Evolutionary conservation across 805 yeast species (phyloP), one percentile per base, ranked within the genome.

Genomic region (Candida loeiensis): DNA sequence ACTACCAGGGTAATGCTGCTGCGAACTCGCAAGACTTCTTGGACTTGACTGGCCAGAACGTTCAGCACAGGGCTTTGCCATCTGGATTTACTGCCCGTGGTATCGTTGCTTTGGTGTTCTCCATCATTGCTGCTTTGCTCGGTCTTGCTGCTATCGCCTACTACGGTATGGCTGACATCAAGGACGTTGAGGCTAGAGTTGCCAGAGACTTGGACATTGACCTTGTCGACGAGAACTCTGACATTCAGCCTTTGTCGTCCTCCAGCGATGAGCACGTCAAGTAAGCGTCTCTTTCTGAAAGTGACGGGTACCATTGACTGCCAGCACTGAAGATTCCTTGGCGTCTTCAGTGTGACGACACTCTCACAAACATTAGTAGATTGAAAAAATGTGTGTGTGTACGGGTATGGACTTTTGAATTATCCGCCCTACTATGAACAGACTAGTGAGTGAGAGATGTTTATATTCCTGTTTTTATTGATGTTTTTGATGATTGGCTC

Each of bases 1-100:
- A 76, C 12, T 54, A 54, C 43, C 63, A 59, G 36, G 96, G 96
- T 61, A 93, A 93, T 58, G 98, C 98, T 46, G 99, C 97, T 41
- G 95, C 77, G 45, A 85, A 87, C 69, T 49, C 76, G 31, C 70
- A 58, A 3, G 69, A 84, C 58, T 79, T 68, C 67, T 57, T 79
- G 43, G 82, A 91, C 61, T 73, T 93, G 51, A 62, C 72, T 8
- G 95, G 95, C 46, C 79, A 87, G 68, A 82, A 83, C 59, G 71
- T 74, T 28, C 97, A 90, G 68, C 69, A 49, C 24, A 68, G 70
- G 48, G 51, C 65, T 30, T 75, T 93, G 54, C 98, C 98, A 34
- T 58, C 73, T 33, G 97, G 97, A 14, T 93, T 93, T 77, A 91
- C 98, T 37, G 86, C 95, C 43, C 81, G 84, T 59, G 99, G 99